Evolutionary conservation across 805 yeast genomes (phyloP), one percentile per base, ranked within the genome.

Genomic region (Yamadazyma phyllophila): DNA sequence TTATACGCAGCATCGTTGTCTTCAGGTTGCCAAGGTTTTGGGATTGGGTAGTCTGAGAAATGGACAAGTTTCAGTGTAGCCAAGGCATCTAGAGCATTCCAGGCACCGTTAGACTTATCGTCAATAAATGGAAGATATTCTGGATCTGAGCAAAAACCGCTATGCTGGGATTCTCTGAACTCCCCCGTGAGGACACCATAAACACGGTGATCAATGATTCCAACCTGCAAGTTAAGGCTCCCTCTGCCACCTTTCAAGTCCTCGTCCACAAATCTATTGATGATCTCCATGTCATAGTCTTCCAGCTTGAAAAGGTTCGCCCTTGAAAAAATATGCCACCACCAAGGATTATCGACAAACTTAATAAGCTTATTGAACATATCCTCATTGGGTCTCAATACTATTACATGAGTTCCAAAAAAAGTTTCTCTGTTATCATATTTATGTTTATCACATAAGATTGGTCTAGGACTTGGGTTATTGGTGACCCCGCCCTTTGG

Each of bases 1-100:
- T 60, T 62, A 45, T 65, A 65, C 29, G 56, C 54, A 8, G 46
- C 59, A 9, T 29, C 26, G 32, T 58, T 51, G 40, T 58, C 52
- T 39, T 62, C 60, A 2, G 49, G 33, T 34, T 56, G 57, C 89
- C 89, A 83, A 4, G 88, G 89, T 55, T 84, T 83, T 0, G 82
- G 80, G 6, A 82, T 60, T 5, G 89, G 89, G 30, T 74, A 72
- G 56, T 84, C 90, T 2, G 85, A 78, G 59, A 78, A 84, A 58
- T 84, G 90, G 26, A 82, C 58, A 44, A 80, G 66, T 54, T 73
- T 76, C 4, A 74, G 60, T 9, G 65, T 58, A 6, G 55, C 49
- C 7, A 63, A 48, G 11, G 61, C 54, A 16, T 55, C 32, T 5
- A 37, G 26, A 2, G 73, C 55, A 26, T 62, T 49, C 80, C 80